Base-by-base conservation (phyloP, 2,329 filamentous ascomycete genomes). In the Aspergillus nomiae region DNA sequence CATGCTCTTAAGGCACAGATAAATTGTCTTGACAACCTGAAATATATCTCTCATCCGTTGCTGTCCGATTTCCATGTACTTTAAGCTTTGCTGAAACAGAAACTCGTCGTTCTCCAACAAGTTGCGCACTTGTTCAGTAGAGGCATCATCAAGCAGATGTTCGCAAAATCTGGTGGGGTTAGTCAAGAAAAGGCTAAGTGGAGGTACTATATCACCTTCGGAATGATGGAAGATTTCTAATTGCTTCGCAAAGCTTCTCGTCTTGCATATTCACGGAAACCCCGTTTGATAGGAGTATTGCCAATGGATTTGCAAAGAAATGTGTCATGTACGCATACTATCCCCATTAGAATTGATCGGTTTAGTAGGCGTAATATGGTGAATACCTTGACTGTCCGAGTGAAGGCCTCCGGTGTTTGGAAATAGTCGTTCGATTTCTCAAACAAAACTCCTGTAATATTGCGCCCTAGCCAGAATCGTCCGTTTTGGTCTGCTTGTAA, bases 321-420 rank as follows among this genome's bases (percentile, higher is more conserved):
- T 87, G 85, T 10, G 85, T 85, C 87, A 89, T 88, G 69, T 86
- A 87, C 1, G 84, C 82, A 73, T 89, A 89, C 79, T 87, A 74
- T 4, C 62, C 14, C 26, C 59, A 58, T 79, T 65, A 76, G 67
- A 62, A n/a, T 38, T 58, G 9, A 48, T 34, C 6, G 6, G 12
- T 3, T 11, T 5, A 12, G 26, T 16, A 45, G 19, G 45, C 30
- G 10, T 9, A 36, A 12, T 30, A 56, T 19, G 14, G 21, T 10
- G 5, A 63, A 61, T 73, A 84, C 83, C 75, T 84, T 84, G 16
- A 87, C 71, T 53, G 81, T 80, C 61, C 83, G 81, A 58, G 80
- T 78, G 65, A 89, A 85, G 16, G 82, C 81, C 62, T 86, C 83
- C 0, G 84, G 81, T 50, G 84, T 87, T 64, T 87, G 85, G n/a